Conservation (phyloP, 768 basidiomycete genomes). For the Pleurotus ostreatus region DNA sequence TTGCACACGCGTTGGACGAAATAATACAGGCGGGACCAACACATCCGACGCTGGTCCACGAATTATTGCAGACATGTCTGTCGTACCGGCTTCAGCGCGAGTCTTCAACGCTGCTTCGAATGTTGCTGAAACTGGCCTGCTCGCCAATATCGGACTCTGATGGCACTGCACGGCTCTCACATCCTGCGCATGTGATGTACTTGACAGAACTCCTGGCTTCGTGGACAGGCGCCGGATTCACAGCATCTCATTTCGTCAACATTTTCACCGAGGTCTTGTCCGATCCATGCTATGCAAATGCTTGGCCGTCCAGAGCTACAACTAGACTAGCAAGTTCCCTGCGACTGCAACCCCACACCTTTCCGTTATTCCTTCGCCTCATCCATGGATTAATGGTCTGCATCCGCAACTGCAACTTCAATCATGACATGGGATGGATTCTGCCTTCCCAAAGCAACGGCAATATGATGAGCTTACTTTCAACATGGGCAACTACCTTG, state of each 20-base stretch:
- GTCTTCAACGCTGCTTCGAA: conserved; percentile 36
- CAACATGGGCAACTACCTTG: not conserved
- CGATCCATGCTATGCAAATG: conserved; percentile 10
- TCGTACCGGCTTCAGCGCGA: conserved; percentile 38
- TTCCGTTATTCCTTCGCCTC: conserved; percentile 24
- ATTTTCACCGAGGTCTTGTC: conserved; percentile 27
- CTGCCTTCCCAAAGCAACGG: not conserved
- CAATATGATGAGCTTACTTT: not conserved
- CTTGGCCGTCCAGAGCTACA: conserved; percentile 42
- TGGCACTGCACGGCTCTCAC: conserved; percentile 28
- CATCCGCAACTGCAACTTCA: conserved; percentile 9
- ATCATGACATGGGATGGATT: not conserved
- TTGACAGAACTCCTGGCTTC: conserved; percentile 38
- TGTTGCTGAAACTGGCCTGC: conserved; percentile 36
- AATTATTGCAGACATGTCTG: conserved; percentile 49
- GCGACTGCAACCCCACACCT: conserved; percentile 12
- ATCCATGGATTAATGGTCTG: conserved; percentile 20
- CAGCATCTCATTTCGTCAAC: conserved; percentile 25
- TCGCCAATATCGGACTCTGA: conserved; percentile 18
- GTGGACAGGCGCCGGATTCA: conserved; percentile 29
- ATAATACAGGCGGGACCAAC: conserved; percentile 40
- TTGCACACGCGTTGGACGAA: conserved; percentile 49
- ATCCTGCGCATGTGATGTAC: conserved; percentile 43
- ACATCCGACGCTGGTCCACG: conserved; percentile 43
- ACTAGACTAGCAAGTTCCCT: conserved; percentile 22